Evolutionary conservation across 2,329 filamentous ascomycete genomes (phyloP).

Genomic region (Aspergillus puulaauensis): DNA sequence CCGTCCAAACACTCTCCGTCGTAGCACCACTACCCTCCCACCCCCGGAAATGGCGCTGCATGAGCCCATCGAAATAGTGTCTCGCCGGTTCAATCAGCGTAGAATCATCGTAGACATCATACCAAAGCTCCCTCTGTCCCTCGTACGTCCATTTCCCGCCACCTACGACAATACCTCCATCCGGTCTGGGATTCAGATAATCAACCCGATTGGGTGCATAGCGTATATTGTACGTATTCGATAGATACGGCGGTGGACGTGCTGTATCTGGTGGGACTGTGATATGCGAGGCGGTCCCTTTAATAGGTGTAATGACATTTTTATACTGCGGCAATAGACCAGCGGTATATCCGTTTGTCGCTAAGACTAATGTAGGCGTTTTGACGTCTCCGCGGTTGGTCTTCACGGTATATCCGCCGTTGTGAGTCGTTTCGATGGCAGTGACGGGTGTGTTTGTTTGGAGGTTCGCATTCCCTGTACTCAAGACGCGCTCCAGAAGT

Average conservation of each 20-base stretch:
- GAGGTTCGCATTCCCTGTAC: background rate
- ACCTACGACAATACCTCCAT: background rate
- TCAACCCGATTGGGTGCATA: background rate
- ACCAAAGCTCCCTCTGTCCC: slow-evolving; percentile 41
- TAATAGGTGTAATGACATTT: background rate
- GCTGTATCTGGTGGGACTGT: background rate
- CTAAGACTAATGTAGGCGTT: background rate
- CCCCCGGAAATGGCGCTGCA: slow-evolving; percentile 37
- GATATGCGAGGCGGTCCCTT: background rate
- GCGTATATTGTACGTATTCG: background rate
- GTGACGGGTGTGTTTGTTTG: background rate
- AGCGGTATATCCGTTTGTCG: background rate
- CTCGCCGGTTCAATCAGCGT: slow-evolving; percentile 48
- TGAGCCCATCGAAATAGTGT: slow-evolving; percentile 40
- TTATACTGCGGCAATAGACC: background rate
- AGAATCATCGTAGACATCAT: slow-evolving; percentile 47
- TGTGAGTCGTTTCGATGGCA: background rate
- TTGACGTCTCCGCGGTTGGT: background rate
- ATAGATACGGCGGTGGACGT: background rate
- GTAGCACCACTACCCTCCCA: slow-evolving; percentile 37
- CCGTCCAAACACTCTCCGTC: slow-evolving; percentile 35
- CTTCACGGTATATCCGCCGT: background rate
- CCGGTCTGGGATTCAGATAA: background rate
- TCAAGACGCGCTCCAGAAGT: background rate
- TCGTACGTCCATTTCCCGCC: background rate